Evolutionary conservation across 1,284 basidiomycete species (phyloP).

Genomic region (Retiboletus fuscus): DNA sequence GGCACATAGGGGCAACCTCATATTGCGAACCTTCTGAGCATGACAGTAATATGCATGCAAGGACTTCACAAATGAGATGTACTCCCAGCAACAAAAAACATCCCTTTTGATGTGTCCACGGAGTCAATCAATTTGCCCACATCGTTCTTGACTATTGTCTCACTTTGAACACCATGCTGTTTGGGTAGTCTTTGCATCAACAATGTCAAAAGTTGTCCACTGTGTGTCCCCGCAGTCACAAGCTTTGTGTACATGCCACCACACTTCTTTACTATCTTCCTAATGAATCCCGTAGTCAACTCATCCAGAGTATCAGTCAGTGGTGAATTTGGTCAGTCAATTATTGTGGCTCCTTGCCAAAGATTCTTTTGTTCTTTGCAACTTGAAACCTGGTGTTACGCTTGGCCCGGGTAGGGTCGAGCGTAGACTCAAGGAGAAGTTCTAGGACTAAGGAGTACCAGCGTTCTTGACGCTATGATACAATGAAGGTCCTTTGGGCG

Average conservation of each 20-base stretch:
- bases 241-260: not conserved
- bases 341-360: too few species aligned
- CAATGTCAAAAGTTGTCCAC: not conserved
- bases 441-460: too few species aligned
- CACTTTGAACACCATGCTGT: not conserved
- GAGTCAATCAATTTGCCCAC: conserved; percentile 92
- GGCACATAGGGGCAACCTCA: conserved; percentile 93
- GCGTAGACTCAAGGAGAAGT: too few species aligned
- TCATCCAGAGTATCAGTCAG: not conserved
- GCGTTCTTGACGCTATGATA: too few species aligned
- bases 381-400: too few species aligned
- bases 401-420: too few species aligned
- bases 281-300: not conserved
- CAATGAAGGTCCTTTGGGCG: too few species aligned
- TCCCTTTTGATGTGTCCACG: conserved; percentile 83
- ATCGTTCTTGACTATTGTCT: conserved; percentile 71
- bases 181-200: not conserved
- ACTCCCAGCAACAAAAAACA: conserved; percentile 89
- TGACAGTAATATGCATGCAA: not conserved
- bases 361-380: too few species aligned
- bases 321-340: not conserved
- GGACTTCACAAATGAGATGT: conserved; percentile 54
- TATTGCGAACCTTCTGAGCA: conserved; percentile 88
- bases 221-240: not conserved
- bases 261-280: not conserved